phyloP scores from a whole-genome alignment of 2,329 filamentous ascomycete genomes.

The Colletotrichum chlorophyti region DNA sequence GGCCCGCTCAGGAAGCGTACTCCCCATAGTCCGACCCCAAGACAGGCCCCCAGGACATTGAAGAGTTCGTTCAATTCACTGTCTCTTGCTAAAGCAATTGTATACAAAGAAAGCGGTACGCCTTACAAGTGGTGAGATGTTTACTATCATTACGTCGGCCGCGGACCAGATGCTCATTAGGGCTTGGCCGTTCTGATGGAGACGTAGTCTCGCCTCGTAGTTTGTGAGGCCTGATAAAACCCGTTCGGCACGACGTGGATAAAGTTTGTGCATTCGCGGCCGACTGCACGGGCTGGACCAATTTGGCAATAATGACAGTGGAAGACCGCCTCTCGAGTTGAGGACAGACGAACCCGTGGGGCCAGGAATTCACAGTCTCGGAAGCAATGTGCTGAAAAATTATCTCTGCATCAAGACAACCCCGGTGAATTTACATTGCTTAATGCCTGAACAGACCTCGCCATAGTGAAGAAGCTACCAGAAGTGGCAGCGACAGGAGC shows the following conservation, averaged over 20 bases:
- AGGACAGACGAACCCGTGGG: not conserved
- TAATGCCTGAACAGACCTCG: no score
- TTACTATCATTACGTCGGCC: slow-evolving; percentile 33
- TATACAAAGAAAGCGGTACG: not conserved
- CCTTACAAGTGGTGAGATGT: not conserved
- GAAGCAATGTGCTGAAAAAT: no score
- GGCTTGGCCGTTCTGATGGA: slow-evolving; percentile 29
- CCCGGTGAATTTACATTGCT: no score
- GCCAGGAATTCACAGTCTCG: no score
- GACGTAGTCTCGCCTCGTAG: slow-evolving; percentile 36
- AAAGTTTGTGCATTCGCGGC: slow-evolving; percentile 36
- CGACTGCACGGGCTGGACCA: slow-evolving; percentile 18
- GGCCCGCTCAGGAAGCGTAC: slow-evolving; percentile 33
- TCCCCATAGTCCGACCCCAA: slow-evolving; percentile 37
- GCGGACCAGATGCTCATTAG: slow-evolving; percentile 31
- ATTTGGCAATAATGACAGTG: not conserved
- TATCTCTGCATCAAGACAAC: no score
- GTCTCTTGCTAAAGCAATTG: not conserved
- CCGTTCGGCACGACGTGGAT: slow-evolving; percentile 42
- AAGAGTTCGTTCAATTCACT: no score
- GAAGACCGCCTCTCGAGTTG: slow-evolving; percentile 25
- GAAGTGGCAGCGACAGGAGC: no score
- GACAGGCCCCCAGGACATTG: slow-evolving; percentile 37
- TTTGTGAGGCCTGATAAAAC: slow-evolving; percentile 38
- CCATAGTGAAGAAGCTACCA: no score